phyloP scores from a whole-genome alignment of 352 stramenopile genomes.

The Phytopythium cucurbitacearum region DNA sequence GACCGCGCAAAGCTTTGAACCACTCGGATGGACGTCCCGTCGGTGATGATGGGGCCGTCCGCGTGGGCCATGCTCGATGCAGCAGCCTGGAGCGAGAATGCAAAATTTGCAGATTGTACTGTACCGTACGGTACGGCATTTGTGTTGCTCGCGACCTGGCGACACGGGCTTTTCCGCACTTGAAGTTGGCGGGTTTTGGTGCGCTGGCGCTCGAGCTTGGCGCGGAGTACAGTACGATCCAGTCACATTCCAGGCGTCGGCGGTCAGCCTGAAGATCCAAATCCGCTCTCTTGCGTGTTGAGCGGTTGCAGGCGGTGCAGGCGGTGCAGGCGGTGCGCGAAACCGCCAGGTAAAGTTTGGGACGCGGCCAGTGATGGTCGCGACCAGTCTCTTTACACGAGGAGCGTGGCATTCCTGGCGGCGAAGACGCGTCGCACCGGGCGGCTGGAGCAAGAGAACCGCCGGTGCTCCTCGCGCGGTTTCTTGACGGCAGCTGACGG shows the following conservation, averaged over 20 bases:
- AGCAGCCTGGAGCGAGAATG: too few species aligned
- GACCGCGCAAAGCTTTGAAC: background rate
- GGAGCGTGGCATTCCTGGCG: background rate
- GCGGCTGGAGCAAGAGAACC: too few species aligned
- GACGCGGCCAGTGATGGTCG: background rate
- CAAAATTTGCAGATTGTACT: too few species aligned
- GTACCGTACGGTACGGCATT: background rate
- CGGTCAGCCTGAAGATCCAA: too few species aligned
- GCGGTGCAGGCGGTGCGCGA: too few species aligned
- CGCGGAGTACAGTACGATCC: background rate
- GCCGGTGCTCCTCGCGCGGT: too few species aligned
- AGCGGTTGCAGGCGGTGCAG: too few species aligned
- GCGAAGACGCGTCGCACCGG: background rate
- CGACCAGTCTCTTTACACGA: background rate
- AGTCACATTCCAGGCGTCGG: too few species aligned
- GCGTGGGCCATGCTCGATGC: background rate
- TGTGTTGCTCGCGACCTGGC: background rate
- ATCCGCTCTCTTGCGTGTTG: too few species aligned
- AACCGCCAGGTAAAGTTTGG: background rate
- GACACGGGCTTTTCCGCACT: conserved; percentile 4
- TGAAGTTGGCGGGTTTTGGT: conserved; percentile 8
- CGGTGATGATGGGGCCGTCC: too few species aligned
- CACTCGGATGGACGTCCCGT: too few species aligned
- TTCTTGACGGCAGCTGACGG: too few species aligned
- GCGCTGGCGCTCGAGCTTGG: background rate